These are phyloP conservation scores for Mortierella sp. DNA, from an alignment of 371 early-diverging fungal genomes.

Conservation along the genomic window DNA sequence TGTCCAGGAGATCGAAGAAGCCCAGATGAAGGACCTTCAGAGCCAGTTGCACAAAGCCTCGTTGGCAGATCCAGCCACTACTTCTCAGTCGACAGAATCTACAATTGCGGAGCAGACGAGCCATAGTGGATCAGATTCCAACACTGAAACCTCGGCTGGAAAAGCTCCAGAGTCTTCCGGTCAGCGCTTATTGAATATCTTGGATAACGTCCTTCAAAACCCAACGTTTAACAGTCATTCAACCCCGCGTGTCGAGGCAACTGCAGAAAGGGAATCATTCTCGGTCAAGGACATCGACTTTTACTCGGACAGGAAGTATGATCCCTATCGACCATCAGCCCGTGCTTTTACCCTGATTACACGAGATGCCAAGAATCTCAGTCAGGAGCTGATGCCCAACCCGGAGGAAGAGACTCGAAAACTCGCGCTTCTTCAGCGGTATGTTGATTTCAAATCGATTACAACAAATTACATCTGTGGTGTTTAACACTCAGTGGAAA, in stretches of 20 bases:
- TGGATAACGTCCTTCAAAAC: slow-evolving; percentile 19
- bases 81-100: slow-evolving; percentile 7
- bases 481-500: too few species aligned
- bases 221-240: not conserved
- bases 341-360: slow-evolving; percentile 32
- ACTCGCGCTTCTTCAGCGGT: slow-evolving; percentile 29
- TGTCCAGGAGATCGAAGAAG: slow-evolving; percentile 50
- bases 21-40: slow-evolving; percentile 28
- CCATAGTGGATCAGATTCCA: not conserved
- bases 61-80: slow-evolving; percentile 18
- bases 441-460: not conserved
- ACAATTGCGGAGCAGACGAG: not conserved
- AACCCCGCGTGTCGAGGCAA: slow-evolving; percentile 1
- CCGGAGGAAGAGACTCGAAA: slow-evolving; percentile 50
- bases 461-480: too few species aligned
- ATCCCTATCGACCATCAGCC: slow-evolving; percentile 44
- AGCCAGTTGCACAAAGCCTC: slow-evolving; percentile 23
- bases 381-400: slow-evolving; percentile 38
- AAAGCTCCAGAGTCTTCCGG: not conserved
- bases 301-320: slow-evolving; percentile 48
- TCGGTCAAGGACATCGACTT: slow-evolving; percentile 50
- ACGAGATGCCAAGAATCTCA: slow-evolving; percentile 27
- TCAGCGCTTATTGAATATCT: slow-evolving; percentile 5
- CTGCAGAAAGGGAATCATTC: slow-evolving; percentile 18
- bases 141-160: not conserved